phyloP scores from a whole-genome alignment of 2,329 filamentous ascomycete genomes.

The Penicillium sp. region DNA sequence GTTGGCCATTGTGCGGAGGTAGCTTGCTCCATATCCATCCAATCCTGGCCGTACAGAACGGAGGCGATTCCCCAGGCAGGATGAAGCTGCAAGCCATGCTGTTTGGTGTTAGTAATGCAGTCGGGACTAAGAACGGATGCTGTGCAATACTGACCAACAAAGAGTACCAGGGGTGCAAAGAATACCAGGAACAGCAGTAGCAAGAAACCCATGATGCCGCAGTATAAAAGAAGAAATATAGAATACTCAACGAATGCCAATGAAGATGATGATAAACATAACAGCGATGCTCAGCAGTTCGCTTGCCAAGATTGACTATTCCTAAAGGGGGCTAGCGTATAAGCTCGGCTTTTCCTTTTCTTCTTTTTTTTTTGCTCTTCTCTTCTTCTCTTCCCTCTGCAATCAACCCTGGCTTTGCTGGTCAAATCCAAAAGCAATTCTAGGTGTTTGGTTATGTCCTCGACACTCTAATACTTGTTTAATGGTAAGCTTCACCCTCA shows the following conservation, averaged over 20 bases:
- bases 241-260: slow-evolving; percentile 4
- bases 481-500: slow-evolving; percentile 31
- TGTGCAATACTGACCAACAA: slow-evolving; percentile 31
- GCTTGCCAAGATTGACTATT: slow-evolving; percentile 10
- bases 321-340: slow-evolving; percentile 17
- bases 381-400: slow-evolving; percentile 8
- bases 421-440: slow-evolving; percentile 22
- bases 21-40: slow-evolving; percentile 54
- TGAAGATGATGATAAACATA: slow-evolving; percentile 1
- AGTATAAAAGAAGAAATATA: slow-evolving; percentile 8
- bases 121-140: neutral
- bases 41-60: slow-evolving; percentile 46
- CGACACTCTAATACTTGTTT: slow-evolving; percentile 17
- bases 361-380: slow-evolving; percentile 22
- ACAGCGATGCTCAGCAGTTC: slow-evolving; percentile 1
- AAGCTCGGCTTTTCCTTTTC: slow-evolving; percentile 14
- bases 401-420: slow-evolving; percentile 29
- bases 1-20: slow-evolving; percentile 56
- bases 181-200: slow-evolving; percentile 37
- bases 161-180: slow-evolving; percentile 38
- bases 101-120: slow-evolving; percentile 23
- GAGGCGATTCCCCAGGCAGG: slow-evolving; percentile 54
- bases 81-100: slow-evolving; percentile 55
- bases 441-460: neutral
- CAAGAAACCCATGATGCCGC: slow-evolving; percentile 33